Percentiles rank a stretch among this genome's conserved stretches.
Evolutionary conservation across 2,329 filamentous ascomycete species (phyloP).

Genomic region (Acrodontium crateriforme): DNA sequence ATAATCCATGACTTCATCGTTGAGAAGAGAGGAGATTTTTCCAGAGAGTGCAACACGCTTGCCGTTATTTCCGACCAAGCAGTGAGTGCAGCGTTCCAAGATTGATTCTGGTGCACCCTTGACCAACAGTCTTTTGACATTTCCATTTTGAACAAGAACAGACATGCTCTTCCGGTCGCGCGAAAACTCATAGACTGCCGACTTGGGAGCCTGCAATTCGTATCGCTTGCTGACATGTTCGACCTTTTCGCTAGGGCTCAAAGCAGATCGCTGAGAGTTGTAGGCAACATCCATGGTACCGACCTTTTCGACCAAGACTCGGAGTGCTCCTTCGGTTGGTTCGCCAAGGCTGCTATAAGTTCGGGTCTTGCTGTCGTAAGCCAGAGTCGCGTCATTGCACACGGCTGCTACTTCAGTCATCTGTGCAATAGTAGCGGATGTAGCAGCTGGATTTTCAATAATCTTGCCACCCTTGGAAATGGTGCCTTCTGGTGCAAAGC

Average conservation of each 20-base stretch:
- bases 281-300: slow-evolving; percentile 57
- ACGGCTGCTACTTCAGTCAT: slow-evolving; percentile 58
- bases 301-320: slow-evolving; percentile 86
- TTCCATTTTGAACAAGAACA: slow-evolving; percentile 62
- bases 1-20: slow-evolving; percentile 73
- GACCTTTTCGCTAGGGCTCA: slow-evolving; percentile 46
- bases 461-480: slow-evolving; percentile 53
- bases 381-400: slow-evolving; percentile 78
- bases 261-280: slow-evolving; percentile 38
- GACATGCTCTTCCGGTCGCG: slow-evolving; percentile 99
- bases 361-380: slow-evolving; percentile 63
- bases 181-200: slow-evolving; percentile 92
- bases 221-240: slow-evolving; percentile 78
- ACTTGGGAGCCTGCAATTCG: slow-evolving; percentile 57
- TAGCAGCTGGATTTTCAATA: slow-evolving; percentile 52
- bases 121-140: slow-evolving; percentile 69
- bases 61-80: slow-evolving; percentile 63
- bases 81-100: slow-evolving; percentile 78
- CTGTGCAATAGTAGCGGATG: slow-evolving; percentile 65
- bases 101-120: slow-evolving; percentile 95
- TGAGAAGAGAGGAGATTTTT: slow-evolving; percentile 55
- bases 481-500: slow-evolving; percentile 70
- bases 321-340: slow-evolving; percentile 84
- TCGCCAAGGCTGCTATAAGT: slow-evolving; percentile 78
- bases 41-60: slow-evolving; percentile 60